These are phyloP conservation scores for Syzygium malaccense DNA, from an alignment of 441 rosid species.

Conservation along the genomic window DNA sequence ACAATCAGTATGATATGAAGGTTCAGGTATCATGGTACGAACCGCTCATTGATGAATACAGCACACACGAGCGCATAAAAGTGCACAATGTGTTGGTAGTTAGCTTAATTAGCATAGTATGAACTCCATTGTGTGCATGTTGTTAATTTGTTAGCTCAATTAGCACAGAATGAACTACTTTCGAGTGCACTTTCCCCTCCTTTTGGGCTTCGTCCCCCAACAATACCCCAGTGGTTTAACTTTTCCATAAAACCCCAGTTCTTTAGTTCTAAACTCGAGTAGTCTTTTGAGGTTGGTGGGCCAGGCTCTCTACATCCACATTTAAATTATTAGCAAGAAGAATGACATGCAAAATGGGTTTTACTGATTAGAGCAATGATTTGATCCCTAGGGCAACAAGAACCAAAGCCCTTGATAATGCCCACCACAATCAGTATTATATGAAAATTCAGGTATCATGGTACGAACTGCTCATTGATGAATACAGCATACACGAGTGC, in stretches of 20 bases:
- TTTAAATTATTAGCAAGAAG: not conserved
- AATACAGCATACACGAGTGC: not conserved
- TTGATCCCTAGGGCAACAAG: not conserved
- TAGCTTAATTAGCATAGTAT: not conserved
- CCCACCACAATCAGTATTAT: not conserved
- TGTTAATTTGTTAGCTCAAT: not conserved
- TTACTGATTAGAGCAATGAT: not conserved
- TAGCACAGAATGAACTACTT: not conserved
- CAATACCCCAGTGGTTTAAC: not conserved
- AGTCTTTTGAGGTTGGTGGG: too few species aligned
- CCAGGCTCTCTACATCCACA: too few species aligned
- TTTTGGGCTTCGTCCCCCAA: not conserved
- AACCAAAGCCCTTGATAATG: not conserved
- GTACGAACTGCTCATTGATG: not conserved
- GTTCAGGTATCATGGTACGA: not conserved
- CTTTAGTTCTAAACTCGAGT: too few species aligned
- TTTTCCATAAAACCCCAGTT: too few species aligned
- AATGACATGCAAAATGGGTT: not conserved
- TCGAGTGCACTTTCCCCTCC: not conserved
- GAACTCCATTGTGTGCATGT: not conserved
- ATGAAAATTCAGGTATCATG: not conserved
- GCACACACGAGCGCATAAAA: not conserved
- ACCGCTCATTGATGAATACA: not conserved
- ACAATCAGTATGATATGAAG: not conserved
- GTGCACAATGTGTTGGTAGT: not conserved